Evolutionary conservation across 2,329 filamentous ascomycete species (phyloP), one percentile per base, ranked within the genome.

Genomic region (Fusarium veterinarium): DNA sequence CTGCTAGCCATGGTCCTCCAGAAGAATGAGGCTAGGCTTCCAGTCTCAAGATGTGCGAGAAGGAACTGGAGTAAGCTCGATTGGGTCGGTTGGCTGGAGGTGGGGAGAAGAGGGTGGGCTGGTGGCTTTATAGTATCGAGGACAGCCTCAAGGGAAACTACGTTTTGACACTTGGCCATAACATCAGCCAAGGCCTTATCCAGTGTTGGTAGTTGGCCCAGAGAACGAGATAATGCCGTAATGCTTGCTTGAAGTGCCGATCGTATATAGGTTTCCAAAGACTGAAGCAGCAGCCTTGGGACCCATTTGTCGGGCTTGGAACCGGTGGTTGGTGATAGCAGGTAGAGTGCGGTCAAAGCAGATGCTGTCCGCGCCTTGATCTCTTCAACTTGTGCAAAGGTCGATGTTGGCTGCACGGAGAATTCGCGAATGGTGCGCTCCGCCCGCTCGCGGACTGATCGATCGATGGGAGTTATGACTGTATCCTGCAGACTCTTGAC

Each of bases 1-100:
- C 90, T 91, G 2, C 92, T 90, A 0, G 96, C 96, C 77, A 98
- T 88, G 13, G 92, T 93, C 59, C 96, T 89, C 95, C 96, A 99
- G 83, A 97, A 99, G 80, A 95, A 97, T 1, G 93, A 95, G 3
- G 94, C 91, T 20, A 99, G 85, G 4, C 93, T 96, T 0, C 93
- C 90, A 0, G 95, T 97, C 81, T 98, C 96, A 12, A 99, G 88
- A n/a, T 91, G 86, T 16, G 89, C 84, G 13, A 97, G 88, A 0
- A 97, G 84, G 0, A 91, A 91, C 64, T 92, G 89, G 0, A 98
- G 86, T 45, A 98, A 87, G 64, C 85, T 88, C 6, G 78, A 69
- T 25, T 82, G 78, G 8, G 78, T 76, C 51, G 83, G 80, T 48
- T 85, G 79, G 30, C 69, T 66, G 7, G 76, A 52, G 14, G 61